Evolutionary conservation across 768 basidiomycete genomes (phyloP), one percentile per base, ranked within the genome.

Genomic region (Paxillus ammoniavirescens): DNA sequence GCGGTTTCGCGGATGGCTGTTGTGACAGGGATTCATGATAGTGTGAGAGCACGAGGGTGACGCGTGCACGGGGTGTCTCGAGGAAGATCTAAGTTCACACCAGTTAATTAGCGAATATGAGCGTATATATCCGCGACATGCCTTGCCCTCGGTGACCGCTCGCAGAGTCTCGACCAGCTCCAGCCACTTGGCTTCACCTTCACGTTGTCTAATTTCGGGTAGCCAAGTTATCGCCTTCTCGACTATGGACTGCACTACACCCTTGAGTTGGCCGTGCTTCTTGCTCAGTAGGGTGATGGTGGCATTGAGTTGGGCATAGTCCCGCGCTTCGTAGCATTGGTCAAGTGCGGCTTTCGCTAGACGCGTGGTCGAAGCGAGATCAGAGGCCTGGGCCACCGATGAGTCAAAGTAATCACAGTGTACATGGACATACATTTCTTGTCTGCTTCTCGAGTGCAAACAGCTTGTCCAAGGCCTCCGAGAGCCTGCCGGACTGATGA

Each of bases 201-300:
- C 80, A 41, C 76, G 72, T 63, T 81, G 69, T 62, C 85, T 86
- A 53, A 95, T 79, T 47, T 87, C 85, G 12, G 87, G 84, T 44
- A 98, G 72, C 87, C 91, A 98, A 4, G 73, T 75, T 74, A 95
- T 89, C 3, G 83, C 80, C 55, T 83, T 82, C 64, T 98, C 95
- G 9, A 98, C 94, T 65, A 99, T 88, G n/a, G 85, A 81, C 64
- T 94, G 91, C 12, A 95, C 84, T 1, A 86, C 89, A 47, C 81
- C 89, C 68, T 98, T 95, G 59, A 98, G 77, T 66, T 99, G 97
- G 0, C 97, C 96, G 70, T 98, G 97, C 65, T 98, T 98, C 80
- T 97, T 98, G 72, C 87, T 88, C 60, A 97, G 73, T 15, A 82
- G 45, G 33, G 75, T 78, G 54, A 92, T 78, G 56, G 80, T 85